Evolutionary conservation across 1,284 basidiomycete genomes (phyloP), one percentile per base, ranked within the genome.

Genomic region (Ceratobasidium sp.): DNA sequence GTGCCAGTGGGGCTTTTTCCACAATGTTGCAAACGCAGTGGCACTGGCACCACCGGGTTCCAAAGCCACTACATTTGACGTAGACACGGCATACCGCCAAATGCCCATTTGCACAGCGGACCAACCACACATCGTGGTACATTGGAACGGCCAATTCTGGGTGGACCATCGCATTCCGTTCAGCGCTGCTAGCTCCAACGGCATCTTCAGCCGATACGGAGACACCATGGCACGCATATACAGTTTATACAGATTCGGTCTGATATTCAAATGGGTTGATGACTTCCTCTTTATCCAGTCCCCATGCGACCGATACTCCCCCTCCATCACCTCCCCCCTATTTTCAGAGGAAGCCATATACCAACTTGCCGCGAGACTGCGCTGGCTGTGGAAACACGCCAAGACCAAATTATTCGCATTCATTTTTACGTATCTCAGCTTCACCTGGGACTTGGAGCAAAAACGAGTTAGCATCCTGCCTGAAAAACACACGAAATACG

Each of bases 251-350:
- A 83, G 84, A 0, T 78, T 85, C 0, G 81, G 82, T 0, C 84
- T 83, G 0, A 51, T 85, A 0, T 64, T 78, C 0, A 80, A 83
- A 62, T 85, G 84, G 84, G 82, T 85, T 0, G 84, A 86, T 66
- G 81, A 85, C 64, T 82, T 84, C 27, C 4, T 83, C 0, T 85
- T 85, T 76, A 46, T 84, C 0, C 75, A 80, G 0, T 78, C 85
- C 1, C 76, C 64, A 1, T 16, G 29, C 14, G n/a, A n/a, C n/a
- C 43, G 43, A 9, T 46, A 46, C 43, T 46, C 43, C 43, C 43
- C 43, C 19, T 8, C 9, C 43, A 8, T 19, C 19, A 19, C 43
- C 43, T 19, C 43, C 8, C 43, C 43, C 43, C 19, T 46, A 19
- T 46, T 46, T 19, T 46, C 63, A 46, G 31, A 75, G 43, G 22